A percentile compares a stretch with the other conserved stretches of the same genome.
phyloP scores from a whole-genome alignment of 2,329 filamentous ascomycete species.

The Knoxdaviesia capensis region DNA sequence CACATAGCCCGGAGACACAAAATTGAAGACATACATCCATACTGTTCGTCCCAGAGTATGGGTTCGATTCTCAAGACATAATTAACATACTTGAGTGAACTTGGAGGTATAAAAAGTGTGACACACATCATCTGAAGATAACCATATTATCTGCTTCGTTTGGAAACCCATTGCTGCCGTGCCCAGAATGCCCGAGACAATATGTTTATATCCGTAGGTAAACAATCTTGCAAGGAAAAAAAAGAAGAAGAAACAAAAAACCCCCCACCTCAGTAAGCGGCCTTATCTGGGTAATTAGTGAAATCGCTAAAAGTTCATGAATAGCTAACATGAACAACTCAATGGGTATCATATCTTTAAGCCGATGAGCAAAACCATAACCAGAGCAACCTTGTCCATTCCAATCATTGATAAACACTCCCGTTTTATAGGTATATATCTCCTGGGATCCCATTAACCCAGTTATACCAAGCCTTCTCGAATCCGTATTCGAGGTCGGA shows the following conservation, averaged over 20 bases:
- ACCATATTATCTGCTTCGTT: too few species aligned
- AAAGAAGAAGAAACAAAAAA: slow-evolving; percentile 2
- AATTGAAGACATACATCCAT: neutral
- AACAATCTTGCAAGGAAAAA: neutral
- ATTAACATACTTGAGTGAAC: too few species aligned
- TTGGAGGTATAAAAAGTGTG: too few species aligned
- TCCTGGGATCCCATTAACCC: slow-evolving; percentile 71
- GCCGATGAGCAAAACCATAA: too few species aligned
- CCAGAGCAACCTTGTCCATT: neutral
- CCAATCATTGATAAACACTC: neutral
- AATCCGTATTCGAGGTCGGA: slow-evolving; percentile 76
- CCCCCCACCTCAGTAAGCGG: neutral
- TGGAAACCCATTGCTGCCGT: too few species aligned
- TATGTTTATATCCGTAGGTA: too few species aligned
- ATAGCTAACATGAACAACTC: too few species aligned
- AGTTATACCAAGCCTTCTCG: slow-evolving; percentile 68
- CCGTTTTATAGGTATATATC: slow-evolving; percentile 58
- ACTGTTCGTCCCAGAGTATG: neutral
- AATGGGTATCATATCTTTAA: too few species aligned
- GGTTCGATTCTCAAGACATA: too few species aligned
- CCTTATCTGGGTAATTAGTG: neutral
- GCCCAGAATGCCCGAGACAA: too few species aligned
- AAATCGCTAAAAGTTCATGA: neutral
- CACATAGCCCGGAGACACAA: neutral
- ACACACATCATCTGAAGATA: too few species aligned